Conservation (phyloP, 345 rosid genomes). For the Dovyalis caffra region DNA sequence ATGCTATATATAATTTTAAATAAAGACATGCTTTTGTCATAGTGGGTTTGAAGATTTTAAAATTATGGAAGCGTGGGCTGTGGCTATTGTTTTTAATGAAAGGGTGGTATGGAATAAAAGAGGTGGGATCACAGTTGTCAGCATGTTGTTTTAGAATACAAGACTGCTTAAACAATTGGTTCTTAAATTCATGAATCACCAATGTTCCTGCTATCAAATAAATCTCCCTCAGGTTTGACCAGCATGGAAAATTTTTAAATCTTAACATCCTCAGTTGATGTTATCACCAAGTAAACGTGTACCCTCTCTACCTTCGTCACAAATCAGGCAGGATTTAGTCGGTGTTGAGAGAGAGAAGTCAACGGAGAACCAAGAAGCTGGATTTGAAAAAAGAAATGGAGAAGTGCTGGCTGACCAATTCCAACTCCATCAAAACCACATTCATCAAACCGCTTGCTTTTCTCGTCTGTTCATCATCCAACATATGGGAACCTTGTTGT, state of each 20-base stretch:
- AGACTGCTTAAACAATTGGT: background rate
- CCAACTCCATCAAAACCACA: constrained; percentile 15
- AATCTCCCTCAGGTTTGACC: constrained; percentile 18
- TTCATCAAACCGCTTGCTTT: constrained; percentile 12
- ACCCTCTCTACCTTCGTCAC: constrained; percentile 8
- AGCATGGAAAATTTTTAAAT: background rate
- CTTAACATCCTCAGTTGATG: constrained; percentile 18
- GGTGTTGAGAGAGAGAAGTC: constrained; percentile 26
- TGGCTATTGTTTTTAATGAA: background rate
- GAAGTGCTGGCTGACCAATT: constrained; percentile 15
- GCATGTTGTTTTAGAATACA: constrained; percentile 1
- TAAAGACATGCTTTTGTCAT: constrained; percentile 10
- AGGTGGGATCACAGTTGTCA: constrained; percentile 6
- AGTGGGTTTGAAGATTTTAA: constrained; percentile 1
- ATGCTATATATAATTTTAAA: background rate
- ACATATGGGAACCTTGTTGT: constrained; percentile 44
- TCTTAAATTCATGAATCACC: constrained; percentile 1
- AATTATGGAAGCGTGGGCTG: background rate
- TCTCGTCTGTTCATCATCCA: constrained; percentile 17
- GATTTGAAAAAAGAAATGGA: constrained; percentile 22
- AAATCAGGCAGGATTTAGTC: constrained; percentile 18
- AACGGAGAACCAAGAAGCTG: constrained; percentile 22
- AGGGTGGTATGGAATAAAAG: background rate
- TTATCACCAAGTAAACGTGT: constrained; percentile 20
- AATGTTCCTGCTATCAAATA: background rate